A percentile compares a stretch with the other conserved stretches of the same genome.
phyloP scores from a whole-genome alignment of 345 rosid genomes.

The Acer saccharum region DNA sequence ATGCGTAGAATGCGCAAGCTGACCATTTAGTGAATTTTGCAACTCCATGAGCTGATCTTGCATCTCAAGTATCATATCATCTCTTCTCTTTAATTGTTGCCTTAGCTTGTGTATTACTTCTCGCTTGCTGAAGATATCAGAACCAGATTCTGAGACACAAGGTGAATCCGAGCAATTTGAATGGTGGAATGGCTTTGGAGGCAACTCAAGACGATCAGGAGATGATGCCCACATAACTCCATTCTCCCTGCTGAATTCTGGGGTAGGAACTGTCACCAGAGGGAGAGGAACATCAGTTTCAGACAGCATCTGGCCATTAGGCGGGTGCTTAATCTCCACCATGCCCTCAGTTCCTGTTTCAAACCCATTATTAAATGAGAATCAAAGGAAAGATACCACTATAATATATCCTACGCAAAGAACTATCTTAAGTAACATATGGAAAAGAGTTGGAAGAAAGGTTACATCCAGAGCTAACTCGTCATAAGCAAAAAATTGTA shows the following conservation, averaged over 20 bases:
- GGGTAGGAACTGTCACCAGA: constrained; percentile 66
- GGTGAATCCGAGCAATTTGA: constrained; percentile 94
- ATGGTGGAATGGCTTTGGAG: constrained; percentile 73
- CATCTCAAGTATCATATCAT: constrained; percentile 94
- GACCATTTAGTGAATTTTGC: constrained; percentile 67
- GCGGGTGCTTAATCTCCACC: constrained; percentile 39
- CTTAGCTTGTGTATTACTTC: constrained; percentile 94
- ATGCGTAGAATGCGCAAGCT: constrained; percentile 64
- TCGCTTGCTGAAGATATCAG: constrained; percentile 87
- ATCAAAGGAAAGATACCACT: neutral
- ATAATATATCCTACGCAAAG: neutral
- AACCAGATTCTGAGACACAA: constrained; percentile 95
- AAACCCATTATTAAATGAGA: constrained; percentile 22
- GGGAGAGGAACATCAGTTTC: constrained; percentile 63
- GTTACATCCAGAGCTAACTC: neutral
- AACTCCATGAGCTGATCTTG: constrained; percentile 82
- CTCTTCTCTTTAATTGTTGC: constrained; percentile 93
- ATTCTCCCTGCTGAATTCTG: constrained; percentile 66
- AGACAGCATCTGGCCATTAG: constrained; percentile 48
- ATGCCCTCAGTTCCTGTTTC: constrained; percentile 59
- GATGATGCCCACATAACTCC: constrained; percentile 74
- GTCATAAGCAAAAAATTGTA: neutral
- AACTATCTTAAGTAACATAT: neutral
- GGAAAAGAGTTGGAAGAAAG: neutral
- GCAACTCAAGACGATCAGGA: constrained; percentile 78